phyloP scores from a whole-genome alignment of 2,329 filamentous ascomycete species.

The Aureobasidium sp. region DNA sequence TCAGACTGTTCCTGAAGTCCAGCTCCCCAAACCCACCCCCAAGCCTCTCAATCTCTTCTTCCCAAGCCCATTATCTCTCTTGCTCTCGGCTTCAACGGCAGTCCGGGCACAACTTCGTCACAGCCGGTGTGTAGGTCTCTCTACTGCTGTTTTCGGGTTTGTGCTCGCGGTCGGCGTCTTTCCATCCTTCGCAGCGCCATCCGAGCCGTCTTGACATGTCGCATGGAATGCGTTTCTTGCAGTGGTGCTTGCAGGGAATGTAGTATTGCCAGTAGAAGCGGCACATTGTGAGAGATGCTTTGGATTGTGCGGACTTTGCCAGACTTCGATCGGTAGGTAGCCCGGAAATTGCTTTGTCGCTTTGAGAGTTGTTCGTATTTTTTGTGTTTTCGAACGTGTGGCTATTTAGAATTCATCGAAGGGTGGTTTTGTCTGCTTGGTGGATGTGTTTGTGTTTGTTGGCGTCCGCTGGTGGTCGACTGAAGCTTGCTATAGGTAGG shows the following conservation, averaged over 20 bases:
- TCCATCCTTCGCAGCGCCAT: background rate
- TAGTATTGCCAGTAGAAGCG: background rate
- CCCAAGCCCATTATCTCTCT: background rate
- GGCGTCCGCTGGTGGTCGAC: background rate
- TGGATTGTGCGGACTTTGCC: no score
- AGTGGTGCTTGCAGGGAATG: background rate
- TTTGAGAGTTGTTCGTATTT: no score
- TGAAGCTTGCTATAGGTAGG: background rate
- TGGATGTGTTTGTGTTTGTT: background rate
- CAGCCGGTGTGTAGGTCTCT: background rate
- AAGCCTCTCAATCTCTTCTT: background rate
- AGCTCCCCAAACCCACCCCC: background rate
- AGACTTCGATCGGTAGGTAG: no score
- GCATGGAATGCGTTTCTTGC: background rate
- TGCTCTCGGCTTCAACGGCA: background rate
- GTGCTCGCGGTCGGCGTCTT: background rate
- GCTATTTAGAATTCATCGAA: no score
- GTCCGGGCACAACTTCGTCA: background rate
- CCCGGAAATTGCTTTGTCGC: no score
- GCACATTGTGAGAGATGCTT: background rate
- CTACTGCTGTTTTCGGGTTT: background rate
- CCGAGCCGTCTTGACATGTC: background rate
- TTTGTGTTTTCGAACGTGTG: no score
- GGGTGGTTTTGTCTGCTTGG: background rate
- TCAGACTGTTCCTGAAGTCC: background rate